Evolutionary conservation across 2,329 filamentous ascomycete species (phyloP), one percentile per base, ranked within the genome.

Genomic region (Chrysoporthe austroafricana): DNA sequence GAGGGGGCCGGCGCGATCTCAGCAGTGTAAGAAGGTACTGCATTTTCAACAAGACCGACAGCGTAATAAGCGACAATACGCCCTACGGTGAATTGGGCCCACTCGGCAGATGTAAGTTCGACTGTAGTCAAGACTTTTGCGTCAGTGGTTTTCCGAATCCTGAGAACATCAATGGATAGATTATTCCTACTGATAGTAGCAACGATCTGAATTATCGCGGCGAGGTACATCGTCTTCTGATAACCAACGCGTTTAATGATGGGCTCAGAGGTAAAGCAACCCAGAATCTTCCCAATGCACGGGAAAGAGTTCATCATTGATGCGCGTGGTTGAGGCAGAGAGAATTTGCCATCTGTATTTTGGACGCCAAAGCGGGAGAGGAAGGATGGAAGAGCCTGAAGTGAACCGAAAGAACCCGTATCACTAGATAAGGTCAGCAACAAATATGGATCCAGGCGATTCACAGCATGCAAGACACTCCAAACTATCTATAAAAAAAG

Each of bases 11-110:
- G 62, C 18, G 13, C 8, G 42, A 60, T 21, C 48, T 64, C 62
- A 39, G 62, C 62, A 9, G 34, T n/a, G 50, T 64, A 64, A 14
- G 62, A 26, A 9, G 62, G 62, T n/a, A 64, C 52, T 7, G 39
- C 36, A 39, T 46, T 46, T 39, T 64, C 62, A 46, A 58, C 62
- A 18, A 64, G 59, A 32, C 62, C 62, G 64, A 74, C 73, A 21
- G 74, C 63, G 72, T 71, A 73, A 66, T 74, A 74, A 21, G 72
- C 71, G 13, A 74, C 71, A 39, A 74, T 62, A 16, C 60, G 60
- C 21, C 68, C 70, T 14, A 63, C 62, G 36, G 60, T 61, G 36
- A 72, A 68, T 62, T 64, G 62, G 6, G 39, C 26, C 62, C 62
- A 64, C 16, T 32, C 18, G 14, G 26, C 9, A 36, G 62, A 9